Conservation (phyloP, 1,284 basidiomycete species). For the Leccinum fallax region DNA sequence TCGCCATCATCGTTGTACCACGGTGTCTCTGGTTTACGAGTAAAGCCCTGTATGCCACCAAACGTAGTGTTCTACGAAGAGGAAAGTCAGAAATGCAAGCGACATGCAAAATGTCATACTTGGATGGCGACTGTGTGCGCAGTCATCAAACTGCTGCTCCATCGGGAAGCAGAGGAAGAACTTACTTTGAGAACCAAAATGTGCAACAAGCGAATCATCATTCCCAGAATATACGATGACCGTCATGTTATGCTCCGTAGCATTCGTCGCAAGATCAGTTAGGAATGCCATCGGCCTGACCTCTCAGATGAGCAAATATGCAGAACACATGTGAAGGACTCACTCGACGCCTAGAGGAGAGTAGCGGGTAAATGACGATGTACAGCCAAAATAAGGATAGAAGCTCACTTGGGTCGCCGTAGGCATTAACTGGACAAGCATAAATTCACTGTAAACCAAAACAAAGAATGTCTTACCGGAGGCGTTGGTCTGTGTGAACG, state of each 20-base stretch:
- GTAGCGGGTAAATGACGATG: neutral
- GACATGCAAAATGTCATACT: constrained; percentile 33
- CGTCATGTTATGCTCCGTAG: constrained; percentile 47
- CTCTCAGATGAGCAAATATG: neutral
- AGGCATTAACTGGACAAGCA: constrained; percentile 11
- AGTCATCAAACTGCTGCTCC: constrained; percentile 8
- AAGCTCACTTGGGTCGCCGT: constrained; percentile 47
- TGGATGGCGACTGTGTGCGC: constrained; percentile 57
- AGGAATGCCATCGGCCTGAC: constrained; percentile 65
- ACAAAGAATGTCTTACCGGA: constrained; percentile 28
- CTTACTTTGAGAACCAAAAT: constrained; percentile 64
- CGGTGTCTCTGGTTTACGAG: constrained; percentile 62
- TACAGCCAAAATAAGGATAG: neutral
- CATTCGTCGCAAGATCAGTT: constrained; percentile 62
- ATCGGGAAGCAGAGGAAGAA: neutral
- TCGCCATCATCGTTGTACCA: constrained; percentile 60
- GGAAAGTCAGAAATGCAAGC: neutral
- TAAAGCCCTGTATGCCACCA: constrained; percentile 72
- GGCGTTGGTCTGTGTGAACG: constrained; percentile 5
- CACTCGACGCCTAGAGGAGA: constrained; percentile 48
- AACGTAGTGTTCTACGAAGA: constrained; percentile 66
- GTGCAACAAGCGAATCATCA: constrained; percentile 64
- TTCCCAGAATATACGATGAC: constrained; percentile 69
- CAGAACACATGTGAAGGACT: constrained; percentile 22
- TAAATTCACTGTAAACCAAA: constrained; percentile 13